Evolutionary conservation across 2,329 filamentous ascomycete species (phyloP).

Genomic region (Helotiales sp.): DNA sequence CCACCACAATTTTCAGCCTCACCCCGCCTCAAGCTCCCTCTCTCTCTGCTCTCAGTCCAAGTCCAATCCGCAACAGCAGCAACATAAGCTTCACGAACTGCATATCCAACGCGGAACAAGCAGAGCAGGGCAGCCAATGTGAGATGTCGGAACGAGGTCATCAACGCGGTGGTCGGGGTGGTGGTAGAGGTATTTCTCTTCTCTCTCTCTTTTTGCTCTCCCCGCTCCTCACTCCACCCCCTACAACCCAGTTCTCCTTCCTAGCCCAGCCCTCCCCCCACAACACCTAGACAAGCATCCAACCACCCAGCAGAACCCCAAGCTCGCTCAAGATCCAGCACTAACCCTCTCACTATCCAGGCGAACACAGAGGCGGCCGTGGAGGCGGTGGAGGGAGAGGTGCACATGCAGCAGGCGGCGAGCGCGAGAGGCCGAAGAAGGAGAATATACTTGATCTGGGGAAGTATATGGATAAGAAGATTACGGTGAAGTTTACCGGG

Average conservation of each 20-base stretch:
- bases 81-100: constrained; percentile 2
- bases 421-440: constrained; percentile 85
- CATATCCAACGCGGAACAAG: background rate
- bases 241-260: background rate
- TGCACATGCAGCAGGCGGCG: constrained; percentile 52
- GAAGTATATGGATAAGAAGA: constrained; percentile 97
- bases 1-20: constrained; percentile 14
- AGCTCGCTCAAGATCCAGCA: too few relatives aligned
- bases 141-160: constrained; percentile 38
- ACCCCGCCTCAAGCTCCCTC: background rate
- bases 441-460: constrained; percentile 95
- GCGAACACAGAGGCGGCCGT: constrained; percentile 26
- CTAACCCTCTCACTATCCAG: background rate
- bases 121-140: constrained; percentile 9
- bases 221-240: background rate
- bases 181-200: constrained; percentile 31
- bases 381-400: constrained; percentile 44
- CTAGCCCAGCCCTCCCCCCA: background rate
- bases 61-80: background rate
- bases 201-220: background rate
- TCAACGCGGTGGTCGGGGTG: constrained; percentile 35
- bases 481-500: constrained; percentile 95
- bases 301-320: too few relatives aligned
- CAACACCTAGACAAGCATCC: background rate
- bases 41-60: too few relatives aligned